Evolutionary conservation across 768 basidiomycete genomes (phyloP).

Genomic region (Coprinopsis marcescibilis): DNA sequence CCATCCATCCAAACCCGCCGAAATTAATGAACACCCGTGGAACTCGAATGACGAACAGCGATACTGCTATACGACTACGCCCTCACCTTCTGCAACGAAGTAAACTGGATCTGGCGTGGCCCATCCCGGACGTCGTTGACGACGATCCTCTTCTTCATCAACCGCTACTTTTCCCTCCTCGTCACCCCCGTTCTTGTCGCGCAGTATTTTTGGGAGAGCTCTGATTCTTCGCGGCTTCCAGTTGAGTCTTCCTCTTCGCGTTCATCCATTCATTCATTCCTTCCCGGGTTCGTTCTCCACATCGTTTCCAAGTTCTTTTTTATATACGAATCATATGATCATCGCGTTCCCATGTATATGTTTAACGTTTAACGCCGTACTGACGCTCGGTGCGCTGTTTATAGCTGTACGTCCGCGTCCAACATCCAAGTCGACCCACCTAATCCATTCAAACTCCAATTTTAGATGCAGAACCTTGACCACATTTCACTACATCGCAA

Average conservation of each 20-base stretch:
- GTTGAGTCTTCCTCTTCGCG: too few species aligned
- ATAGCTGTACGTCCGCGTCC: neutral
- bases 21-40: too few species aligned
- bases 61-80: conserved; percentile 46
- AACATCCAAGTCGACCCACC: neutral
- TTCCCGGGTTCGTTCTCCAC: too few species aligned
- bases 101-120: conserved; percentile 38
- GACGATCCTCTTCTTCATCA: conserved; percentile 35
- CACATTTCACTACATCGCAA: conserved; percentile 25
- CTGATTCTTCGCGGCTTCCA: conserved; percentile 16
- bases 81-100: conserved; percentile 39
- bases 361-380: neutral
- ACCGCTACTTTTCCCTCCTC: conserved; percentile 37
- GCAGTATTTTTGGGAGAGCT: conserved; percentile 27
- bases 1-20: too few species aligned
- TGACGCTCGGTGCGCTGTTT: neutral
- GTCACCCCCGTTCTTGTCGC: conserved; percentile 32
- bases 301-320: neutral
- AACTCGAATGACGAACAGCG: too few species aligned
- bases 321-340: too few species aligned
- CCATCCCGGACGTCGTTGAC: conserved; percentile 24
- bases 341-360: too few species aligned
- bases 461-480: conserved; percentile 21
- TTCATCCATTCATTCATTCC: too few species aligned
- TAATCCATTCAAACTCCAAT: neutral